These are phyloP conservation scores for Plectosphaerella cucumerina DNA, from an alignment of 2,329 filamentous ascomycete species.

Conservation along the genomic window DNA sequence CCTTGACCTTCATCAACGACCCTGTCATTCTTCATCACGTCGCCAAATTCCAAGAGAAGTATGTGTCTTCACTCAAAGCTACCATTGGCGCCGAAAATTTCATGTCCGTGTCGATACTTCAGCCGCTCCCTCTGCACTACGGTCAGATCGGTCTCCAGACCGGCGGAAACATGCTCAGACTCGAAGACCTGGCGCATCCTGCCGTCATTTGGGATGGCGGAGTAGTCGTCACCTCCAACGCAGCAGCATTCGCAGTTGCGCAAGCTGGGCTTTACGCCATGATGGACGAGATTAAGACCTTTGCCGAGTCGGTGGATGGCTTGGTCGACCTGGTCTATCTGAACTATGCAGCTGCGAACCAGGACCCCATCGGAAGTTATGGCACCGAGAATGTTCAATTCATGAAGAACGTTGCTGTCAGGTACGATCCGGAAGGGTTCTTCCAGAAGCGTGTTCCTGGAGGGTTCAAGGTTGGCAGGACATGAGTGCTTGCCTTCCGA, in stretches of 20 bases:
- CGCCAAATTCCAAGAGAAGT: constrained; percentile 17
- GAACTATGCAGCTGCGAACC: constrained; percentile 23
- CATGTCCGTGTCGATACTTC: constrained; percentile 24
- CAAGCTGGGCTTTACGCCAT: constrained; percentile 11
- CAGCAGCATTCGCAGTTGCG: constrained; percentile 7
- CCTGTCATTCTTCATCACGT: constrained; percentile 20
- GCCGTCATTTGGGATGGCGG: constrained; percentile 2
- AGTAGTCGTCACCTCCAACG: constrained; percentile 1
- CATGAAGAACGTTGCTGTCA: constrained; percentile 18
- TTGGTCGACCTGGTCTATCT: constrained; percentile 23
- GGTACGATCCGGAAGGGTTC: constrained; percentile 22
- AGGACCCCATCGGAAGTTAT: constrained; percentile 23
- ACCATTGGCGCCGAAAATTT: constrained; percentile 10
- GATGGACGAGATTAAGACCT: constrained; percentile 12
- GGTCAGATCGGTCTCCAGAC: constrained; percentile 22
- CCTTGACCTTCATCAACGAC: constrained; percentile 7
- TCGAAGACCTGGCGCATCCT: constrained; percentile 15
- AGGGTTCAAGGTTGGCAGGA: constrained; percentile 24
- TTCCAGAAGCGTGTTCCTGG: constrained; percentile 25
- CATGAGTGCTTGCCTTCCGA: too few relatives aligned
- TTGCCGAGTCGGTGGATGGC: constrained; percentile 14
- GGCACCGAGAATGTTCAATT: constrained; percentile 17
- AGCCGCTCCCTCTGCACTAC: constrained; percentile 31
- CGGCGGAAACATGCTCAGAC: constrained; percentile 36
- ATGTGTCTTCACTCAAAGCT: constrained; percentile 10